Evolutionary conservation across 148 eudicot species (phyloP).

Genomic region (Cornus controversa): DNA sequence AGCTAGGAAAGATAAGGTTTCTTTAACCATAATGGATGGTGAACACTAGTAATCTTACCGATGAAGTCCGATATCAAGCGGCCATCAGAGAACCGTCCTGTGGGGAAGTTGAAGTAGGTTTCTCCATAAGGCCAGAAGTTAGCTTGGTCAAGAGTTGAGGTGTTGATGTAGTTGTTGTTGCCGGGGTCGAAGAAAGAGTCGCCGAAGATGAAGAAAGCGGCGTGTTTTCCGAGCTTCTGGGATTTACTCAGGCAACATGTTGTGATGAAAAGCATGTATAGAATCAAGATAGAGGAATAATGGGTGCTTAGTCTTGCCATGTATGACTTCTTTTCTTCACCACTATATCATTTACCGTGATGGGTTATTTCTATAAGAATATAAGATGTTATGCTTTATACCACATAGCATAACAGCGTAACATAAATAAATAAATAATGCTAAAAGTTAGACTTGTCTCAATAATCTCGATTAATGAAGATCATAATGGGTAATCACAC

Average conservation of each 20-base stretch:
- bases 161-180: constrained; percentile 73
- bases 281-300: not conserved
- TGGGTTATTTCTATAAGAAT: not conserved
- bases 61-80: constrained; percentile 64
- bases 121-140: constrained; percentile 68
- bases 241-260: not conserved
- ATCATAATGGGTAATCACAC: too few relatives aligned
- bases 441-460: too few relatives aligned
- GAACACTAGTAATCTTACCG: constrained; percentile 28
- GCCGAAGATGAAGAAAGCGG: constrained; percentile 57
- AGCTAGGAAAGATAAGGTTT: too few relatives aligned
- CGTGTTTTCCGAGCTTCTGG: not conserved
- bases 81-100: constrained; percentile 69
- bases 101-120: constrained; percentile 44
- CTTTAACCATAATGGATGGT: not conserved
- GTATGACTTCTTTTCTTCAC: not conserved
- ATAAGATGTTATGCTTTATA: not conserved
- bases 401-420: too few relatives aligned
- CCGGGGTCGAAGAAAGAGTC: constrained; percentile 68
- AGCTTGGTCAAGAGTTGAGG: constrained; percentile 45
- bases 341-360: not conserved
- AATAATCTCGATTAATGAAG: too few relatives aligned
- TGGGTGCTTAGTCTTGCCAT: constrained; percentile 7
- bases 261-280: constrained; percentile 6
- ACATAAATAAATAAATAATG: too few relatives aligned